Evolutionary conservation across 2,329 filamentous ascomycete genomes (phyloP), one percentile per base, ranked within the genome.

Genomic region (Fusarium cyanostomum): DNA sequence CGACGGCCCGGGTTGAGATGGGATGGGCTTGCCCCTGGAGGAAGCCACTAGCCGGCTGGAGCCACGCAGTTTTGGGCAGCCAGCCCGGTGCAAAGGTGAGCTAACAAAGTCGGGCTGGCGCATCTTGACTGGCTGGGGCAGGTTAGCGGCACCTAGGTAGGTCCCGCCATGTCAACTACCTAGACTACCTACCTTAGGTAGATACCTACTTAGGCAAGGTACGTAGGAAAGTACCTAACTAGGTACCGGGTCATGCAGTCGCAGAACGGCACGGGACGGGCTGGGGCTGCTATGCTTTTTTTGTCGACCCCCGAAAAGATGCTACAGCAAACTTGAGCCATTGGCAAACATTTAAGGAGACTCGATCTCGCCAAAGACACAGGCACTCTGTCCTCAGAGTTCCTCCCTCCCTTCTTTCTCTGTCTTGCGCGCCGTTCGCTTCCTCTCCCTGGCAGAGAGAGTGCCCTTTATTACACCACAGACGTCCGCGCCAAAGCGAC

Each of bases 401-500:
- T 34, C 35, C 28, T 39, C 31, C 24, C 15, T 37, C 33, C 38
- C 34, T 37, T 31, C 49, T 12, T 52, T 24, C 13, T 26, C 21
- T 41, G 15, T 16, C 37, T 15, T 39, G n/a, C 27, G 28, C 52
- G 33, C 59, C 49, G 39, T 44, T 59, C n/a, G 55, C 37, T 34
- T 26, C 30, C 42, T 51, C 52, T 59, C 64, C 53, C 56, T 64
- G 53, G 26, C 13, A 54, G 33, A 13, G 9, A 18, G 31, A 39
- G 35, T 44, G 58, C 53, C 35, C 35, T 41, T 51, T 38, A 21
- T 43, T 41, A 46, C 64, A 66, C 66, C 67, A 68, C 67, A 64
- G 45, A 56, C 38, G 55, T 59, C 42, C 49, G 42, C 59, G 38
- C 52, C 56, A 59, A 55, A 50, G 33, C 15, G 26, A 63, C 49